Percentiles rank a stretch among this genome's conserved stretches.
phyloP scores from a whole-genome alignment of 202 grass and related monocot species.

The Eragrostis tef region DNA sequence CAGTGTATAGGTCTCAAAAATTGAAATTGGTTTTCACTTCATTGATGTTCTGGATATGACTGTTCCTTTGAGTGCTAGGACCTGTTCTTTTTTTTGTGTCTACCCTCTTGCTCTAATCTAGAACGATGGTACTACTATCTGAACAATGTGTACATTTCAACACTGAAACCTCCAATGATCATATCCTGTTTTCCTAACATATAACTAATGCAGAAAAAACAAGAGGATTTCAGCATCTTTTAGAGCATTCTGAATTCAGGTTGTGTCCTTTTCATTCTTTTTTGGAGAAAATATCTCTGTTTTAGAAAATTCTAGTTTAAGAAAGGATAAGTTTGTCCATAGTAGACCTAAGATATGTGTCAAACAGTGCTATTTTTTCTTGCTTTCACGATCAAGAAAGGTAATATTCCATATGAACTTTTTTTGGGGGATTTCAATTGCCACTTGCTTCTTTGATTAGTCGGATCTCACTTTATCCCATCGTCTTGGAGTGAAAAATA shows the following conservation, averaged over 20 bases:
- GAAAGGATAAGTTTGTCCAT: neutral
- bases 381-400: slow-evolving; percentile 17
- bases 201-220: neutral
- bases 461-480: neutral
- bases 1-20: neutral
- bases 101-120: slow-evolving; percentile 23
- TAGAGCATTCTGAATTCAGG: neutral
- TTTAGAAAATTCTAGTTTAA: neutral
- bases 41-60: neutral
- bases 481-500: neutral
- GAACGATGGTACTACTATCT: neutral
- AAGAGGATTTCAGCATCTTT: neutral
- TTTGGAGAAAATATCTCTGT: neutral
- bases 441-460: neutral
- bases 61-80: neutral
- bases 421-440: neutral
- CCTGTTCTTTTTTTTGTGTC: neutral
- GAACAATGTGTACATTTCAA: slow-evolving; percentile 2
- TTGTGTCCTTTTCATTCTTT: neutral
- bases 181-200: neutral
- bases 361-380: neutral
- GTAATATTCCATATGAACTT: neutral
- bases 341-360: neutral
- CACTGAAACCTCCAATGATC: neutral
- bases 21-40: neutral